These are phyloP conservation scores for Rhodotorula toruloides DNA, from an alignment of 768 basidiomycete genomes.

Conservation along the genomic window DNA sequence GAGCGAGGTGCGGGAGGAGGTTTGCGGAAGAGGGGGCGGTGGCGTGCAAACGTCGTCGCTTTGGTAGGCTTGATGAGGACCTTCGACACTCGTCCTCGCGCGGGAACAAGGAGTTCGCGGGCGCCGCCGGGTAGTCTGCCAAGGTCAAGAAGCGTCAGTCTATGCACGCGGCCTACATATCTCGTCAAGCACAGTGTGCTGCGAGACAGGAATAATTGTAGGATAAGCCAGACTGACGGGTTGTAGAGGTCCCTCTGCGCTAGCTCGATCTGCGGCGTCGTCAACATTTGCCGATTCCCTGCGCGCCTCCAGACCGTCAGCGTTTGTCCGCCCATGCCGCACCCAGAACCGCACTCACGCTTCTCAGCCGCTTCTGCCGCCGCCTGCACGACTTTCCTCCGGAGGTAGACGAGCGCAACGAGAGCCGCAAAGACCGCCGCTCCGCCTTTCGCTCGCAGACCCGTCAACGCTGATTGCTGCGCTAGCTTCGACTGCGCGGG, in stretches of 20 bases:
- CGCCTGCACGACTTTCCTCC: not conserved
- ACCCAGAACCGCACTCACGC: not conserved
- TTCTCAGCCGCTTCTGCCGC: slow-evolving; percentile 9
- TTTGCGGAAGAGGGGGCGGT: slow-evolving; percentile 37
- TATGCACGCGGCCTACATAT: no score
- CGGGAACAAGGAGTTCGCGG: slow-evolving; percentile 40
- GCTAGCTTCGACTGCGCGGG: slow-evolving; percentile 16
- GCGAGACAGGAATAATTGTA: not conserved
- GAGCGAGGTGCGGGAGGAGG: not conserved
- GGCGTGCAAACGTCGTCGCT: slow-evolving; percentile 33
- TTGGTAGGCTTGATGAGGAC: slow-evolving; percentile 40
- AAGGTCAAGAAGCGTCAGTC: not conserved
- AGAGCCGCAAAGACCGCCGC: slow-evolving; percentile 5
- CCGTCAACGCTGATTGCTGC: not conserved
- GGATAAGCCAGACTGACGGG: slow-evolving; percentile 6
- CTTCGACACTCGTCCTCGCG: slow-evolving; percentile 36
- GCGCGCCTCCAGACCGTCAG: not conserved
- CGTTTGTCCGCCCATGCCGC: not conserved
- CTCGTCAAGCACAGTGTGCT: not conserved
- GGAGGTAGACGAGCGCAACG: not conserved
- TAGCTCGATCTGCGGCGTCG: slow-evolving; percentile 39
- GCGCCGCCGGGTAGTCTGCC: slow-evolving; percentile 30
- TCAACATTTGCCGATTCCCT: slow-evolving; percentile 15
- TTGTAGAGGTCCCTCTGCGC: slow-evolving; percentile 37
- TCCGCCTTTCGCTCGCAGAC: not conserved